phyloP scores from a whole-genome alignment of 371 early-diverging fungal genomes.

The Circinella minor region DNA sequence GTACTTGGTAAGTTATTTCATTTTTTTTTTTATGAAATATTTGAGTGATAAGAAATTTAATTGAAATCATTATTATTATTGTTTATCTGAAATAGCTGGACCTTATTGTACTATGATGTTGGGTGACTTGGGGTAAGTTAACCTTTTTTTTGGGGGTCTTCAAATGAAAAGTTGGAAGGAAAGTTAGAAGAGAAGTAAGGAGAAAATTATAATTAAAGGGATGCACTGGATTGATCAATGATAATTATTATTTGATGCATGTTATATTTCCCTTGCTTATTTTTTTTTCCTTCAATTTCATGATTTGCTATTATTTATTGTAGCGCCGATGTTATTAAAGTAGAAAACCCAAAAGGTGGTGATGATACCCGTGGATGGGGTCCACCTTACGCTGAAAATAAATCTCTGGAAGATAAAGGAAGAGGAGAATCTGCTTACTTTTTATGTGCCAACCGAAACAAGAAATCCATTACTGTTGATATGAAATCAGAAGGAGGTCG shows the following conservation, averaged over 20 bases:
- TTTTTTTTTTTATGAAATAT: not conserved
- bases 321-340: conserved; percentile 90
- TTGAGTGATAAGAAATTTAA: conserved; percentile 1
- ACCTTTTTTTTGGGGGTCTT: no score
- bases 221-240: no score
- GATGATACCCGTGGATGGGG: conserved; percentile 93
- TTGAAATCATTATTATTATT: not conserved
- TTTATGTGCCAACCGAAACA: conserved; percentile 90
- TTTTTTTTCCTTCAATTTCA: not conserved
- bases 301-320: no score
- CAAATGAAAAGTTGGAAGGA: no score
- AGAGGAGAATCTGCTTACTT: conserved; percentile 87
- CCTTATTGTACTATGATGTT: conserved; percentile 88
- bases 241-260: no score
- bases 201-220: not conserved
- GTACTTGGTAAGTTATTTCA: conserved; percentile 62
- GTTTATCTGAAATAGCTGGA: conserved; percentile 52
- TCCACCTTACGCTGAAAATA: conserved; percentile 67
- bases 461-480: conserved; percentile 85
- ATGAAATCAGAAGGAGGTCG: conserved; percentile 74
- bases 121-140: conserved; percentile 81
- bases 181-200: not conserved
- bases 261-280: no score
- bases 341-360: conserved; percentile 81
- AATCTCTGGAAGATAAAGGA: conserved; percentile 33